phyloP scores from a whole-genome alignment of 2,329 filamentous ascomycete species.

The Microsporum canis region DNA sequence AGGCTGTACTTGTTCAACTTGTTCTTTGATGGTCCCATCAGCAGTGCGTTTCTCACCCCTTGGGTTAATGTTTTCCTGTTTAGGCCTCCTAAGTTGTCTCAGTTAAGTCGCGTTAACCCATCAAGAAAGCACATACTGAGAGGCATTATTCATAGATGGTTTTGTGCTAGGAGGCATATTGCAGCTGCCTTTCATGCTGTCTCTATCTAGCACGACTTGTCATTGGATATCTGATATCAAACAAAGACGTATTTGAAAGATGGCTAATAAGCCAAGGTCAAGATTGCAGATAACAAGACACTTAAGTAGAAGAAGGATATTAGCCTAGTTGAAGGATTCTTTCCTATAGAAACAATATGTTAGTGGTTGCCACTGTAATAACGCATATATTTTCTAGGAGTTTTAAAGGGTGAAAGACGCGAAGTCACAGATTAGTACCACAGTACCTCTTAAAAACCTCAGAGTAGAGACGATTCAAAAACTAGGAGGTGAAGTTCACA shows the following conservation, averaged over 20 bases:
- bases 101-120: background rate
- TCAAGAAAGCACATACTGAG: background rate
- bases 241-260: background rate
- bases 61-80: background rate
- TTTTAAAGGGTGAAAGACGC: background rate
- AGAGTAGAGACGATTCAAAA: background rate
- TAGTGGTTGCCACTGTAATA: no score
- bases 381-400: no score
- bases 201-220: background rate
- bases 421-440: background rate
- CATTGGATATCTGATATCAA: background rate
- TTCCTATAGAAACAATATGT: no score
- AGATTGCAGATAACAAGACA: background rate
- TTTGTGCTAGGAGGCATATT: background rate
- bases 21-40: conserved; percentile 3
- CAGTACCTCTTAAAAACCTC: background rate
- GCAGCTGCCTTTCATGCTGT: background rate
- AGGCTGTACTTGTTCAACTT: background rate
- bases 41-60: conserved; percentile 3
- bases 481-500: background rate
- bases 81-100: background rate
- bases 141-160: background rate
- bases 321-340: background rate
- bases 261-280: background rate
- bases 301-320: background rate